Conservation (phyloP, 2,329 filamentous ascomycete genomes). For the Penicillium sp. region DNA sequence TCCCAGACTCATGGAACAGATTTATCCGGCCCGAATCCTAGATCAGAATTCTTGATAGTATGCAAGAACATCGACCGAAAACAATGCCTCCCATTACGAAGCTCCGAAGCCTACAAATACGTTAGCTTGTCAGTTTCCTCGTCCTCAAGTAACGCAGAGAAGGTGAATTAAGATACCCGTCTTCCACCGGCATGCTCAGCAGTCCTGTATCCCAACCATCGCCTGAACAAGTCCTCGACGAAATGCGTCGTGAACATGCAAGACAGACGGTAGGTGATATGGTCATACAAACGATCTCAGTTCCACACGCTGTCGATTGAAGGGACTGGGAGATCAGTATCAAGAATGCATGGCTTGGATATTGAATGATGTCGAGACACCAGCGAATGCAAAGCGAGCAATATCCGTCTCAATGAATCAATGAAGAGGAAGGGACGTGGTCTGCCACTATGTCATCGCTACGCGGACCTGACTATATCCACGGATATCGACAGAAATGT, state of each 20-base stretch:
- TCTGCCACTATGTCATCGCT: too few relatives aligned
- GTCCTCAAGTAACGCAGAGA: not conserved
- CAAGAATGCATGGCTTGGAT: too few relatives aligned
- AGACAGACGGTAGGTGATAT: conserved; percentile 26
- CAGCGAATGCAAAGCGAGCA: too few relatives aligned
- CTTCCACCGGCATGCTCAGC: conserved; percentile 19
- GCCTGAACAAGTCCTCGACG: conserved; percentile 52
- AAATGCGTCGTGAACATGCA: conserved; percentile 29
- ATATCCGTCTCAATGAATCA: too few relatives aligned
- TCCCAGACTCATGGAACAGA: conserved; percentile 17
- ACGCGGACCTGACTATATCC: too few relatives aligned
- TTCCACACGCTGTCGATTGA: conserved; percentile 36
- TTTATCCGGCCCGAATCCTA: conserved; percentile 16
- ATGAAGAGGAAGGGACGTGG: too few relatives aligned
- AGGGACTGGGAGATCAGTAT: too few relatives aligned
- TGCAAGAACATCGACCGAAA: conserved; percentile 27
- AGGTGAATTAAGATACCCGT: conserved; percentile 4
- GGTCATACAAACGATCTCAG: conserved; percentile 28
- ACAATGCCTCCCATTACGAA: conserved; percentile 20
- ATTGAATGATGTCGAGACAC: too few relatives aligned
- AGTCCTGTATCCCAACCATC: conserved; percentile 48
- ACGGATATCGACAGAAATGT: too few relatives aligned
- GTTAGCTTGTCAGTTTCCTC: not conserved
- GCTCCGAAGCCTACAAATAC: conserved; percentile 12
- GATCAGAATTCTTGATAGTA: conserved; percentile 21